phyloP scores from a whole-genome alignment of 768 basidiomycete genomes.

The Trametes gibbosa region DNA sequence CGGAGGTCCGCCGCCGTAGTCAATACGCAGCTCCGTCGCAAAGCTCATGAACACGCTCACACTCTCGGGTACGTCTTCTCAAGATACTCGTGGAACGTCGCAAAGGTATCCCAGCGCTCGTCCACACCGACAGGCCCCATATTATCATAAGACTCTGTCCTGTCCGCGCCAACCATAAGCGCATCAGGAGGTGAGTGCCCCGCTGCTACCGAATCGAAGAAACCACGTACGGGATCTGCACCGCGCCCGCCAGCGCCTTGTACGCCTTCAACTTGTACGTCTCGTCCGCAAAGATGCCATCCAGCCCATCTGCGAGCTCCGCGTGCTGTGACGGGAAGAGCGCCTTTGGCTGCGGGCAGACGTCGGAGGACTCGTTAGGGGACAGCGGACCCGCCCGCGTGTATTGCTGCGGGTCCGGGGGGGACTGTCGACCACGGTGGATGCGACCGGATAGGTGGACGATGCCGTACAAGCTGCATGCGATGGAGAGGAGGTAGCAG shows the following conservation, averaged over 20 bases:
- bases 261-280: constrained; percentile 31
- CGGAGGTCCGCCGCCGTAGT: constrained; percentile 23
- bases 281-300: constrained; percentile 30
- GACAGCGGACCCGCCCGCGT: background rate
- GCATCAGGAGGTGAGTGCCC: constrained; percentile 1
- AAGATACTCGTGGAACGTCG: constrained; percentile 37
- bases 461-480: too few relatives aligned
- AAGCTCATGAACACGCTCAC: constrained; percentile 31
- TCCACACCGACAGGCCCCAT: constrained; percentile 46
- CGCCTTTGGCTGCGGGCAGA: constrained; percentile 37
- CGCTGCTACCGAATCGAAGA: background rate
- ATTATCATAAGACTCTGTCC: constrained; percentile 50
- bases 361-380: constrained; percentile 4
- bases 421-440: too few relatives aligned
- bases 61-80: constrained; percentile 57
- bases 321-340: constrained; percentile 29
- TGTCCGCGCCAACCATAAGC: constrained; percentile 14
- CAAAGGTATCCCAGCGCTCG: constrained; percentile 41
- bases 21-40: too few relatives aligned
- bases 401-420: too few relatives aligned
- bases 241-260: constrained; percentile 22
- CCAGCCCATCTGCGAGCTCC: constrained; percentile 31
- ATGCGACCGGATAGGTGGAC: too few relatives aligned
- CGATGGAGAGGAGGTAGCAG: too few relatives aligned
- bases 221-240: constrained; percentile 37